Evolutionary conservation across 139 green algal genomes (phyloP), one percentile per base, ranked within the genome.

Genomic region (Chlamydomonas asymmetrica): DNA sequence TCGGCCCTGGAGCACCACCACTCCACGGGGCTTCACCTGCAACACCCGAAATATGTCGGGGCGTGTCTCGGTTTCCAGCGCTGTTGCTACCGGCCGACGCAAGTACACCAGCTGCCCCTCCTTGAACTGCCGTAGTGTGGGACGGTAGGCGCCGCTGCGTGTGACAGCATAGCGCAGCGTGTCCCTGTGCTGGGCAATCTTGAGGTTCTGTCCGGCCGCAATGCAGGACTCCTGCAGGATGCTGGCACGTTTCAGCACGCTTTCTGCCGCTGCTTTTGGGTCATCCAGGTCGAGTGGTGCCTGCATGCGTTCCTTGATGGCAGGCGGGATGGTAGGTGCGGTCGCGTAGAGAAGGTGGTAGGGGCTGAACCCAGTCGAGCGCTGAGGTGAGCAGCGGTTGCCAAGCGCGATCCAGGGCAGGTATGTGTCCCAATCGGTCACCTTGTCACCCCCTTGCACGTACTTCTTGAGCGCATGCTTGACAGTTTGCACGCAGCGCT

Each of bases 181-280:
- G 49, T 84, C 79, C 0, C 79, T 22, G 49, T 80, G 72, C 67
- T 84, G 79, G 0, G 79, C 65, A 41, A 80, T 84, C 29, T 43
- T 38, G 23, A 84, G 34, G 50, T 80, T 73, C 5, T 66, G 10
- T 23, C 35, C 61, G 8, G 66, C 66, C 0, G 41, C 27, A 1
- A 50, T 54, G 3, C 29, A 40, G 10, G 43, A 0, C 4, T 22
- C 29, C 29, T 38, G 56, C 70, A 74, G 25, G 1, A 48, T 0
- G 4, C 63, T 23, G 7, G 37, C 70, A 3, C 72, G 65, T 2
- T 25, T 9, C 31, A 32, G 2, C 29, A 80, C 23, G 18, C 23
- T 23, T 1, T 35, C 29, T 2, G 45, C 18, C 7, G 54, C 49
- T 22, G 20, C 22, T 1, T 34, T 0, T 6, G 60, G 48, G 2